Conservation (phyloP, 1,139 yeast genomes). For the Nakaseomyces bracarensis region DNA sequence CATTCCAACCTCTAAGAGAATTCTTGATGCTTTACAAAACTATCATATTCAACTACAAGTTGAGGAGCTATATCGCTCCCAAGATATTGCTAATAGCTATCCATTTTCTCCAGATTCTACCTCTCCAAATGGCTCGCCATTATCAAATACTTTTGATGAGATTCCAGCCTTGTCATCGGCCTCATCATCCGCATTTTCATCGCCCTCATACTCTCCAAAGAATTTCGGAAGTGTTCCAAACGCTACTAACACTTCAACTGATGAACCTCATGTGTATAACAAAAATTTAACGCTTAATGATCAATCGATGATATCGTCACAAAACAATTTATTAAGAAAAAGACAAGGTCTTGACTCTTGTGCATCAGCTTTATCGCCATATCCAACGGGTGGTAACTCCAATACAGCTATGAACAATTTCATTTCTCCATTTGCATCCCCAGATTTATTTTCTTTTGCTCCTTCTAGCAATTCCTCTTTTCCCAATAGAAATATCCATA, state of each 20-base stretch:
- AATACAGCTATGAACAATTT: constrained; percentile 7
- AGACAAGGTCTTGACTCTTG: constrained; percentile 6
- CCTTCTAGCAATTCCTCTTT: constrained; percentile 1
- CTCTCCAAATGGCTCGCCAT: constrained; percentile 7
- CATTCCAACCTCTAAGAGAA: constrained; percentile 6
- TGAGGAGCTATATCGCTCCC: constrained; percentile 19
- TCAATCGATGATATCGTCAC: constrained; percentile 5
- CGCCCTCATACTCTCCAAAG: constrained; percentile 6
- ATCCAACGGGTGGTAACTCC: constrained; percentile 1
- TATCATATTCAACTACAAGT: constrained; percentile 18
- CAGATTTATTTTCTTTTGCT: constrained; percentile 6
- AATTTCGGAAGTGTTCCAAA: constrained; percentile 2
- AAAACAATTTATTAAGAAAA: constrained; percentile 5
- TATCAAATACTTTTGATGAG: constrained; percentile 4
- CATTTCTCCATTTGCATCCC: constrained; percentile 7
- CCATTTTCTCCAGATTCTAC: constrained; percentile 2
- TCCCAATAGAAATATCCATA: not conserved
- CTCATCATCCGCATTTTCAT: constrained; percentile 6
- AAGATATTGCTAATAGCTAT: constrained; percentile 11
- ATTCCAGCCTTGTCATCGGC: constrained; percentile 2
- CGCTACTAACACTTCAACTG: constrained; percentile 3
- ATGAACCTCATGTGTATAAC: constrained; percentile 6
- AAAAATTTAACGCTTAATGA: constrained; percentile 7
- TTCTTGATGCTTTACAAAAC: constrained; percentile 14
- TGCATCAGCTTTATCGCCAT: constrained; percentile 4